Evolutionary conservation across 208 protist species (phyloP), one percentile per base, ranked within the genome.

Genomic region (Herpetomonas muscarum): DNA sequence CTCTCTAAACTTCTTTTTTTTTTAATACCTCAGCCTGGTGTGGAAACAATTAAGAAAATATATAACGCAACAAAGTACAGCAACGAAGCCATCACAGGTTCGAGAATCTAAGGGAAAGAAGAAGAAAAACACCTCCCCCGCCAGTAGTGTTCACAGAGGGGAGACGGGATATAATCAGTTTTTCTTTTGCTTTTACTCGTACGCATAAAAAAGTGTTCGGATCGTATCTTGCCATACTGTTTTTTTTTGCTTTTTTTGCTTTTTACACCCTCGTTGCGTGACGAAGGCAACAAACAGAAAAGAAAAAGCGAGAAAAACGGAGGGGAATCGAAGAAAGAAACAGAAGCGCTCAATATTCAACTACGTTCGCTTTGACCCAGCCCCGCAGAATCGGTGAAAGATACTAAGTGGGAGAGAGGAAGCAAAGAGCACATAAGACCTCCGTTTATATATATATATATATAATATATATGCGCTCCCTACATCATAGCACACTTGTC

Each of bases 131-230:
- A 55, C n/a, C n/a, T n/a, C n/a, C n/a, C n/a, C n/a, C n/a, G n/a
- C n/a, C n/a, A n/a, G n/a, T n/a, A n/a, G n/a, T n/a, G n/a, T n/a
- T n/a, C n/a, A 19, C 4, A 46, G 22, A 39, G 26, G 12, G 26
- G 42, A 30, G 21, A 12, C 15, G 5, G 22, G 22, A 15, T 5
- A 22, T 4, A 37, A 26, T 28, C 13, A 45, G 10, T 15, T 19
- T 6, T 49, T 32, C 36, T 34, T 47, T 31, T 59, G 34, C 26
- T 17, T 29, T 17, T 34, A 19, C 3, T 24, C 29, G 34, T 60
- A 39, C 31, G 51, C 51, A 53, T 61, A 61, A 41, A 22, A 64
- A 64, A n/a, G n/a, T n/a, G n/a, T n/a, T n/a, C n/a, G n/a, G n/a
- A n/a, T n/a, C n/a, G 25, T 15, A 34, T 55, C 49, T 63, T 39